Base-by-base conservation (phyloP, 1,284 basidiomycete genomes). In the Laetiporus sulphureus region DNA sequence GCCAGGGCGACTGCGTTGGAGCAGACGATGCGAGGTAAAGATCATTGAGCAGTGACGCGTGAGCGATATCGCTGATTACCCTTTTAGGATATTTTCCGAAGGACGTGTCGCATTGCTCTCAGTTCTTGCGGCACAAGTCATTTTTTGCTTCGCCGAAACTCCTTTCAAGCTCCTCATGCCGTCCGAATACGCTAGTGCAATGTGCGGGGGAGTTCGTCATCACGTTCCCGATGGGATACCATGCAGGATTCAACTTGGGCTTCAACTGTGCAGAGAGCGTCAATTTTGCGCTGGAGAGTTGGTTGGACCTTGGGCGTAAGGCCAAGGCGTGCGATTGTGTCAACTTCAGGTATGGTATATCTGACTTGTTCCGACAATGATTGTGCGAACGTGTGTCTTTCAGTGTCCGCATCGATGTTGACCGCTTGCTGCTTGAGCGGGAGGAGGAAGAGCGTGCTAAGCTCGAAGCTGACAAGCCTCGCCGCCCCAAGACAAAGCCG, bases 211-310 rank as follows among this genome's bases (percentile, higher is more conserved):
- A 98, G 62, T 98, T 98, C 55, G 91, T 99, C 29, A 87, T 99
- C 52, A 99, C 95, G 0, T 99, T 83, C 60, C 95, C 95, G 0
- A 72, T 82, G 31, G 94, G 94, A 7, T 97, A 97, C 62, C 94
- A 97, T 60, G 90, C 92, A 0, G 95, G 95, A 13, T 98, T 96
- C 73, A 99, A 99, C 59, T 70, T 98, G 29, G 96, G 95, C 12
- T 83, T 96, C 61, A 99, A 99, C 59, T 98, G 95, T 56, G 95
- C 95, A 2, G 96, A 99, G 65, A 92, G 88, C 50, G 91, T 97
- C 56, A 99, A 99, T 62, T 99, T 99, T 63, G 96, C 96, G 0
- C 72, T 98, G 20, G 90, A 97, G 16, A 89, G 84, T 45, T 99
- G 95, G 95, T 65, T 98, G 7, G 91, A 95, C 38, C 67, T 95